Conservation (phyloP, 257 asterid species). For the Cynanchum wilfordii region DNA sequence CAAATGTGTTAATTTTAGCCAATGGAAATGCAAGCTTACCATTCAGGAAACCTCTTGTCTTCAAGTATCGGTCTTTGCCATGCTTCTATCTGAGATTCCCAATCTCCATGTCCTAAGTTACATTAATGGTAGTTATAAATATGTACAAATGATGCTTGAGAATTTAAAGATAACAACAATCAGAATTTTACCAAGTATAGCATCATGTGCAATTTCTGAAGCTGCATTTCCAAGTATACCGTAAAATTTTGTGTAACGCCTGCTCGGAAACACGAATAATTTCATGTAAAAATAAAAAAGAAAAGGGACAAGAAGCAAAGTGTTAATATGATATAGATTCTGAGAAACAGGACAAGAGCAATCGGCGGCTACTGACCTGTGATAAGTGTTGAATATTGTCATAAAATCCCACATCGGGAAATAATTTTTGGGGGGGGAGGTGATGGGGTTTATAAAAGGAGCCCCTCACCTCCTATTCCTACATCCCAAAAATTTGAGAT, state of each 20-base stretch:
- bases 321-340: not conserved
- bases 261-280: conserved; percentile 25
- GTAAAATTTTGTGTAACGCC: conserved; percentile 84
- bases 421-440: too few species aligned
- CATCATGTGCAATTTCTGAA: conserved; percentile 71
- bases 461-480: too few species aligned
- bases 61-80: conserved; percentile 92
- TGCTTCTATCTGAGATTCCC: conserved; percentile 86
- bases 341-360: conserved; percentile 9
- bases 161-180: not conserved
- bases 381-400: too few species aligned
- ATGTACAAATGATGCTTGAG: not conserved
- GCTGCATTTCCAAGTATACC: conserved; percentile 57
- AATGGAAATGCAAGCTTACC: conserved; percentile 39
- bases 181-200: conserved; percentile 59
- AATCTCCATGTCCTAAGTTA: conserved; percentile 48
- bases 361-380: conserved; percentile 43
- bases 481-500: too few species aligned
- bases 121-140: conserved; percentile 1
- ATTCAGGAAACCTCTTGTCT: conserved; percentile 82
- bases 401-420: too few species aligned
- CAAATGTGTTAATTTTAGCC: conserved; percentile 3
- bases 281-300: conserved; percentile 10
- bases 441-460: too few species aligned
- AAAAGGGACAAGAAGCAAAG: conserved; percentile 2